Base-by-base conservation (phyloP, 1,139 yeast species). In the Protomyces gravidus region DNA sequence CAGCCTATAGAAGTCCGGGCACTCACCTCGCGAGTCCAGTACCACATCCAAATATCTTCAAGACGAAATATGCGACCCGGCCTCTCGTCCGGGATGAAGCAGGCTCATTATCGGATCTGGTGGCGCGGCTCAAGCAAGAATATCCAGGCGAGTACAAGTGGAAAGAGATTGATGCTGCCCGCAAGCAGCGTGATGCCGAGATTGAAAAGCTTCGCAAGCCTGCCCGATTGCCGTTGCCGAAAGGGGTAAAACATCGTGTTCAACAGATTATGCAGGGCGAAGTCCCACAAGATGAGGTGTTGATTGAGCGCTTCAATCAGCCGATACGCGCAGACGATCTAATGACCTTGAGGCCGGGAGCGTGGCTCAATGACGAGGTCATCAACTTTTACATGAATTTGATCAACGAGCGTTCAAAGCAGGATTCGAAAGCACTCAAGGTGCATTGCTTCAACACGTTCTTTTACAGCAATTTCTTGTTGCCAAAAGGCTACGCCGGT, bases 281-380 rank as follows among this genome's bases (percentile, higher is more conserved):
- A 5, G 7, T 27, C 17, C 19, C 51, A 17, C 17, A 15, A 11
- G 58, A 53, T 25, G 28, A 33, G 23, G 47, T 57, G n/a, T 26
- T 77, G 5, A 77, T 76, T 7, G 74, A 75, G 13, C 78, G 75
- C 49, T 77, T 75, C 65, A 73, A 73, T 52, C 74, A 92, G 33
- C 94, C 86, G 61, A 79, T 92, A 6, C 74, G 76, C 3, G 79
- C 80, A 0, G 73, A 80, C 50, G 98, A 92, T 70, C 71, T 92
- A 58, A 76, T 78, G 57, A 89, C 97, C 0, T 74, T 92, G 39
- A 74, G 78, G 6, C 88, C 85, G 61, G 78, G 85, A 1, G 74
- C 78, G 51, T 92, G 99, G 99, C 78, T 92, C 45, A 92, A 92
- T 69, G 98, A 94, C 71, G 88, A 85, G 58, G 78, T 92, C 2